Percentiles rank a stretch among this genome's conserved stretches.
Evolutionary conservation across 2,329 filamentous ascomycete genomes (phyloP).

Genomic region (Chrysosphaeria jannelii): DNA sequence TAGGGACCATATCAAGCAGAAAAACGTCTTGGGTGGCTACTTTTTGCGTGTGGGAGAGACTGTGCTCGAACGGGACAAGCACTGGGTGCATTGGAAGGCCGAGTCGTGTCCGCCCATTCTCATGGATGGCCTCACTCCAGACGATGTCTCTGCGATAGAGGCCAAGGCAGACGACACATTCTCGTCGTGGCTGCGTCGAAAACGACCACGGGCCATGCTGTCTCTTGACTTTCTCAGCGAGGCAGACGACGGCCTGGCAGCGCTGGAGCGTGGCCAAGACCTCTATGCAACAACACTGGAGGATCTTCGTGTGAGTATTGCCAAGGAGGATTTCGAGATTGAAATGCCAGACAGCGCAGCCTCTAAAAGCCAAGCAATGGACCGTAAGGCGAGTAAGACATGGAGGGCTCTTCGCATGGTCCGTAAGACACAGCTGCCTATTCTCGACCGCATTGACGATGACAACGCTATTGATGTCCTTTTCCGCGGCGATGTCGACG

Average conservation of each 20-base stretch:
- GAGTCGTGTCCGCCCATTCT: conserved; percentile 78
- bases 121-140: conserved; percentile 34
- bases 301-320: conserved; percentile 39
- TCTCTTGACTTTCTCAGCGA: conserved; percentile 53
- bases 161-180: conserved; percentile 32
- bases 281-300: conserved; percentile 30
- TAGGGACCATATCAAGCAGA: conserved; percentile 53
- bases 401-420: conserved; percentile 74
- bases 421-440: conserved; percentile 37
- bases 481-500: conserved; percentile 43
- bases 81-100: conserved; percentile 97
- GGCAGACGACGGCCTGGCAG: conserved; percentile 22
- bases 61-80: conserved; percentile 82
- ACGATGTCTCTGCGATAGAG: conserved; percentile 40
- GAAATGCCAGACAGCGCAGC: conserved; percentile 42
- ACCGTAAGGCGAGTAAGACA: conserved; percentile 58
- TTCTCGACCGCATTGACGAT: conserved; percentile 71
- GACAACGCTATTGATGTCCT: conserved; percentile 35
- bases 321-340: conserved; percentile 57
- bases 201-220: conserved; percentile 35
- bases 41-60: conserved; percentile 95
- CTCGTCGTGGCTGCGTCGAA: conserved; percentile 25
- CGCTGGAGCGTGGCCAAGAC: too few species aligned
- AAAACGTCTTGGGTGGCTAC: conserved; percentile 52
- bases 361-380: conserved; percentile 23